Base-by-base conservation (phyloP, 352 stramenopile species). In the Pythium utonaiense region DNA sequence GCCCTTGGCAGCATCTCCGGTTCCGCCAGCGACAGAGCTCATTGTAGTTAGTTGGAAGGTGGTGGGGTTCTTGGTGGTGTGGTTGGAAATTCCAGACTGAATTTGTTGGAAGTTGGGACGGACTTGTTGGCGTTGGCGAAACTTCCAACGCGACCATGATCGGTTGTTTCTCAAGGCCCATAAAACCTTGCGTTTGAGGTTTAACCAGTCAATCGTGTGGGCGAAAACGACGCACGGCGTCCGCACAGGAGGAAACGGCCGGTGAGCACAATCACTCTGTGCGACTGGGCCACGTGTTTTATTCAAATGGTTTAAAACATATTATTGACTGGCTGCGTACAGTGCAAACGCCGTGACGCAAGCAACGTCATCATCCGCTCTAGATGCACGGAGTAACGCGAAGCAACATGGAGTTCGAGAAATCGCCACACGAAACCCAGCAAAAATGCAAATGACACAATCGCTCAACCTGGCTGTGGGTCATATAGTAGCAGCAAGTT, bases 1-100 rank as follows among this genome's bases (percentile, higher is more conserved):
- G 52, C 90, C 91, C 74, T 95, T 96, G 34, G 77, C 71, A 56
- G 81, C 83, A 67, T 95, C 86, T 80, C 88, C 86, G 45, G 71
- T 64, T 69, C 64, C 69, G 67, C 63, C 66, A 66, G 71, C 73
- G 64, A 81, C 75, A n/a, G n/a, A n/a, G 48, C 73, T 67, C 60
- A 80, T 73, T 60, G 67, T 85, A 22, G 33, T 61, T 60, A n/a
- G 21, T 61, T 42, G 36, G 19, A 22, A 41, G 48, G 53, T 57
- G 50, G 42, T 51, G 41, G 31, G 55, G n/a, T 45, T 48, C 22
- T 36, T 50, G 48, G 27, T 49, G 48, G 52, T 62, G 28, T 54
- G 55, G 57, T 66, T 62, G 63, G 63, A 70, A 70, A 66, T 70
- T 70, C 63, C 47, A 27, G 65, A 70, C 63, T 70, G 63, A 62